Conservation (phyloP, 2,329 filamentous ascomycete species). For the Fusarium metavorans region DNA sequence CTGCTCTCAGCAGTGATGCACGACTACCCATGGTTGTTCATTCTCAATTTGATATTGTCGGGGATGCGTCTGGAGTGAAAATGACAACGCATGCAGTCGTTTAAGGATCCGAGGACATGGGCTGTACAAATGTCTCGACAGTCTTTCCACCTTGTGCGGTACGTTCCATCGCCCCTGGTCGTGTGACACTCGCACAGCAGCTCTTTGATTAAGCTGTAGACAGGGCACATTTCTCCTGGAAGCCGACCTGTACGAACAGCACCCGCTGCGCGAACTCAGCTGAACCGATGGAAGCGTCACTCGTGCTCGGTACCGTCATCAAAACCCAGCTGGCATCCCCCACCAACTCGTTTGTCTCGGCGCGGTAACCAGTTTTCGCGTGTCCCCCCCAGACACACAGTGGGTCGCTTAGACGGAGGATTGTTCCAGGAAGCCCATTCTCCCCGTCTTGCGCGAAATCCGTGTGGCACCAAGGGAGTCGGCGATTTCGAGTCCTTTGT, state of each 20-base stretch:
- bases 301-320: constrained; percentile 18
- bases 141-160: neutral
- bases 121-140: constrained; percentile 22
- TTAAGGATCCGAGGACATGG: constrained; percentile 32
- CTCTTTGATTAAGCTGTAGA: constrained; percentile 8
- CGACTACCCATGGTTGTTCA: neutral
- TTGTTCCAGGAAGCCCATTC: neutral
- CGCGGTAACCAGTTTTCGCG: constrained; percentile 21
- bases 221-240: neutral
- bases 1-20: neutral
- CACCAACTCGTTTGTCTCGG: constrained; percentile 24
- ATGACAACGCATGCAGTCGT: neutral
- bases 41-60: neutral
- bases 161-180: constrained; percentile 15
- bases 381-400: constrained; percentile 13
- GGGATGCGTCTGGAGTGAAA: neutral
- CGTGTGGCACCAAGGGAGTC: constrained; percentile 13
- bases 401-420: constrained; percentile 1
- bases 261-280: constrained; percentile 3
- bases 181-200: constrained; percentile 34
- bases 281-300: constrained; percentile 12
- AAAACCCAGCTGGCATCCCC: constrained; percentile 9
- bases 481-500: constrained; percentile 26
- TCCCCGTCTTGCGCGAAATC: neutral
- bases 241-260: constrained; percentile 4